Conservation (phyloP, 2,329 filamentous ascomycete species). For the Cercospora sp. region DNA sequence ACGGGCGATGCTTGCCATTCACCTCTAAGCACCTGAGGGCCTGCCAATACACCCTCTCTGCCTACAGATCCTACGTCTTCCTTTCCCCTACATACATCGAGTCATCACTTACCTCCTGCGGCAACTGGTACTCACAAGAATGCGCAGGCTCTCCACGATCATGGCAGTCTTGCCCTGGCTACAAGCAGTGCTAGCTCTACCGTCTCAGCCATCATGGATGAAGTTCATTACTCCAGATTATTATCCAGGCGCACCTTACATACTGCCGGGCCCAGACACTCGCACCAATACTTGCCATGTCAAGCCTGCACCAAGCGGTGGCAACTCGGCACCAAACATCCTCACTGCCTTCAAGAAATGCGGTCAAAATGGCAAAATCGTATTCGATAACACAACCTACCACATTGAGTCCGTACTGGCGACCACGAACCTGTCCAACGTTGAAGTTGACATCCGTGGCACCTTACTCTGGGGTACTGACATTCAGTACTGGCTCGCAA, state of each 20-base stretch:
- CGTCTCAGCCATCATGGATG: neutral
- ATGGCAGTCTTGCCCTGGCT: slow-evolving; percentile 17
- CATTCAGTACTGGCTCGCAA: slow-evolving; percentile 55
- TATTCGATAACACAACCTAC: slow-evolving; percentile 54
- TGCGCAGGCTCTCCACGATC: neutral
- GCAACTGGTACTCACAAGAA: neutral
- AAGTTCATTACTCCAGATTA: slow-evolving; percentile 17
- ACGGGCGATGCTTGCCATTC: neutral
- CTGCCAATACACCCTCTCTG: neutral
- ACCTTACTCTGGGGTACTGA: slow-evolving; percentile 48
- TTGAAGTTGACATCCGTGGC: slow-evolving; percentile 52
- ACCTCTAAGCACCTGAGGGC: neutral
- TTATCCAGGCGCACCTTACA: slow-evolving; percentile 21
- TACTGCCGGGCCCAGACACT: slow-evolving; percentile 12
- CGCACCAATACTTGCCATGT: slow-evolving; percentile 19
- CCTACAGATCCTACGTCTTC: neutral
- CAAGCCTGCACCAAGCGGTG: slow-evolving; percentile 27
- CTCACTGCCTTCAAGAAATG: slow-evolving; percentile 53
- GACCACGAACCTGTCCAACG: slow-evolving; percentile 49
- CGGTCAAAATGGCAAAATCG: slow-evolving; percentile 52
- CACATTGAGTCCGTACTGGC: slow-evolving; percentile 55
- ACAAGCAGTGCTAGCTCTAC: slow-evolving; percentile 15
- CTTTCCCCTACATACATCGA: neutral
- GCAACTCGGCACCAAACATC: slow-evolving; percentile 55
- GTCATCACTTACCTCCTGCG: neutral